Conservation (phyloP, 768 basidiomycete species). For the Pleurotus tuoliensis region DNA sequence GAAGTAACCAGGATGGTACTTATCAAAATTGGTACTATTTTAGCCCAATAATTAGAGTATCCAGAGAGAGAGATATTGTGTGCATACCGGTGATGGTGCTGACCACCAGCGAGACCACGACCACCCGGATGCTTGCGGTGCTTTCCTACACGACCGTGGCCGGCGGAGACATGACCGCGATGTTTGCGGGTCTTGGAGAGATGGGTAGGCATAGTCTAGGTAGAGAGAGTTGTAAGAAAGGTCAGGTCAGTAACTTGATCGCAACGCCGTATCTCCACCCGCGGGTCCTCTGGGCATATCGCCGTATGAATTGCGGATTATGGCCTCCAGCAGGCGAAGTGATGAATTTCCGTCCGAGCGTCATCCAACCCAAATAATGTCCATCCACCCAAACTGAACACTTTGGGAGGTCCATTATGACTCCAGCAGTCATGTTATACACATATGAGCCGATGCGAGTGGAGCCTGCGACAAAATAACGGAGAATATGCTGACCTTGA, state of each 20-base stretch:
- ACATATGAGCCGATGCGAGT: neutral
- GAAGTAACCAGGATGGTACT: constrained; percentile 99
- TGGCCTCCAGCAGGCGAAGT: neutral
- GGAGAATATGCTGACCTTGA: constrained; percentile 62
- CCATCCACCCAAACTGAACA: constrained; percentile 33
- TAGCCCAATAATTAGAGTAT: neutral
- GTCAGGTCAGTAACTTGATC: constrained; percentile 16
- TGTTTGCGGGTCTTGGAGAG: constrained; percentile 98
- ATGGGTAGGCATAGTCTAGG: constrained; percentile 79
- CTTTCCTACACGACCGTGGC: constrained; percentile 99
- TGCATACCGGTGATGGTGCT: constrained; percentile 95
- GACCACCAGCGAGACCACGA: constrained; percentile 99
- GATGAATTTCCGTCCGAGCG: constrained; percentile 20
- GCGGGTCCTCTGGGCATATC: constrained; percentile 9
- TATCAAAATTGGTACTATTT: constrained; percentile 90
- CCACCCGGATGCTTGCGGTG: constrained; percentile 99
- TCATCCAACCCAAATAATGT: constrained; percentile 44
- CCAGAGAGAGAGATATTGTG: neutral
- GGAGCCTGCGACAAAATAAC: neutral
- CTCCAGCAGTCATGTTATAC: neutral
- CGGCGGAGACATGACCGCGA: constrained; percentile 98
- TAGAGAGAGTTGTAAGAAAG: constrained; percentile 31
- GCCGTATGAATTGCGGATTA: neutral
- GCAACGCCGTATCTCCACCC: neutral
- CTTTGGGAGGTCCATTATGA: neutral